These are phyloP conservation scores for Fusarium phyllophilum DNA, from an alignment of 2,329 filamentous ascomycete species.

Conservation along the genomic window DNA sequence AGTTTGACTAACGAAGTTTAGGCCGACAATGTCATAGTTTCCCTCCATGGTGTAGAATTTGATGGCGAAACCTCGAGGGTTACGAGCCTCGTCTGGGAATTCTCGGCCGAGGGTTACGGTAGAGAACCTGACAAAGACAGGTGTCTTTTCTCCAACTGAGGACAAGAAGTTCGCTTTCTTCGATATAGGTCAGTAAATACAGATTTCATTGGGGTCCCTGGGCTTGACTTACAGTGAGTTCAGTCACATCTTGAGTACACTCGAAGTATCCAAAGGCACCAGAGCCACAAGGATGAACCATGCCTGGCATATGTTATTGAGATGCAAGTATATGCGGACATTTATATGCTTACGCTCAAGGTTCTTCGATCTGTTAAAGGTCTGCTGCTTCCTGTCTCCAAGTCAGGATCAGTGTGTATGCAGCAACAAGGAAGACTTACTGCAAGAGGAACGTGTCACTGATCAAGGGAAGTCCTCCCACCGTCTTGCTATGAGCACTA, in stretches of 20 bases:
- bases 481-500: constrained; percentile 4
- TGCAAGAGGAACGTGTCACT: constrained; percentile 5
- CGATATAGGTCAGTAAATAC: background rate
- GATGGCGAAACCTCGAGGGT: constrained; percentile 6
- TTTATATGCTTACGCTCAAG: background rate
- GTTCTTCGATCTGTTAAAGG: constrained; percentile 12
- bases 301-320: background rate
- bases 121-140: constrained; percentile 1
- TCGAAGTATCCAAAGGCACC: constrained; percentile 9
- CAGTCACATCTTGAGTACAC: background rate
- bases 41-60: constrained; percentile 1
- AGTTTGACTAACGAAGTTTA: background rate
- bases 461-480: background rate
- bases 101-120: constrained; percentile 2
- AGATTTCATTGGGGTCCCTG: too few relatives aligned
- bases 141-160: background rate
- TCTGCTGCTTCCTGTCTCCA: background rate
- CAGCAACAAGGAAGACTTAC: background rate
- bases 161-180: constrained; percentile 10
- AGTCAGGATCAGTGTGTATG: background rate
- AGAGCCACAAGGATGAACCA: constrained; percentile 6
- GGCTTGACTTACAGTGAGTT: background rate
- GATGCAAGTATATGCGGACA: too few relatives aligned
- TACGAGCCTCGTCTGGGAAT: constrained; percentile 1
- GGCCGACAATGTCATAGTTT: background rate